Conservation (phyloP, 768 basidiomycete species). For the Lentinula detonsa region DNA sequence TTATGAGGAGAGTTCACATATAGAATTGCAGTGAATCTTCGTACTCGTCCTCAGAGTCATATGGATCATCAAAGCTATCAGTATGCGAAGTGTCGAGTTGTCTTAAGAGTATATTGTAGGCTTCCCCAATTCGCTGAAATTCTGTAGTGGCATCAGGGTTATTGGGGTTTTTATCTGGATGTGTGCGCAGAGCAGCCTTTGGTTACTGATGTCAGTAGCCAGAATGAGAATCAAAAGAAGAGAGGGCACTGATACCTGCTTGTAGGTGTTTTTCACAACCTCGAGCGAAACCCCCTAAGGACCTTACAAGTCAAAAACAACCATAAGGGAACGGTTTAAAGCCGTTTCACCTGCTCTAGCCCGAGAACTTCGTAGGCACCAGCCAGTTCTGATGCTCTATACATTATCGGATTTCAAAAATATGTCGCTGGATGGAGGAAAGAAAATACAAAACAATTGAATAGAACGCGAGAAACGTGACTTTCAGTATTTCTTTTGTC, state of each 20-base stretch:
- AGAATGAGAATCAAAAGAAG: not conserved
- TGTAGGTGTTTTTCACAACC: constrained; percentile 62
- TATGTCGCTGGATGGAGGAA: not conserved
- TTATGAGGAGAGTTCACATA: constrained; percentile 26
- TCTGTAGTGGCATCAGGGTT: constrained; percentile 59
- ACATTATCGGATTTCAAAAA: not conserved
- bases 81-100: constrained; percentile 36
- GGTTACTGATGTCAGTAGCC: not conserved
- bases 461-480: not conserved
- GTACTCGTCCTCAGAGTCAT: constrained; percentile 23
- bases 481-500: not conserved
- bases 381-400: constrained; percentile 1
- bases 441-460: not conserved
- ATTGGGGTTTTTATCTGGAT: constrained; percentile 73
- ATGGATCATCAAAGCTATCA: constrained; percentile 14
- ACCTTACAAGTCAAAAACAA: constrained; percentile 7
- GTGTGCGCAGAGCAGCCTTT: constrained; percentile 59
- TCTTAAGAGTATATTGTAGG: constrained; percentile 56
- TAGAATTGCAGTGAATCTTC: constrained; percentile 37
- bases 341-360: constrained; percentile 40
- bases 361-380: constrained; percentile 42
- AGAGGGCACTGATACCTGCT: constrained; percentile 37
- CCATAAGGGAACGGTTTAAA: not conserved
- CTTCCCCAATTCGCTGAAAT: constrained; percentile 66
- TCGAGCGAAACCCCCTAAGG: constrained; percentile 56